Base-by-base conservation (phyloP, 371 early-diverging fungal species). In the Zychaea mexicana region DNA sequence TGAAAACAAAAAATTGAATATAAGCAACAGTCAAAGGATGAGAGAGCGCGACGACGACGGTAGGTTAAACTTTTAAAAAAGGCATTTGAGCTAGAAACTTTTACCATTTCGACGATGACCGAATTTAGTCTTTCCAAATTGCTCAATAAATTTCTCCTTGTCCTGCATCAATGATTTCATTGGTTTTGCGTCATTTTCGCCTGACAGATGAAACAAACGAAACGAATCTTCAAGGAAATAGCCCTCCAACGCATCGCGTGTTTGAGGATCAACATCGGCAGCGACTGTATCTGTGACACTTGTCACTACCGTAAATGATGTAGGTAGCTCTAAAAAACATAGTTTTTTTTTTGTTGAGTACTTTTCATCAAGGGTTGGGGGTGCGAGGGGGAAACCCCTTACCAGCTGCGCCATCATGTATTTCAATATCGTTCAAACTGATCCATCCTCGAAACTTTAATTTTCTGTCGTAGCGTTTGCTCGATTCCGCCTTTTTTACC, bases 371-470 rank as follows among this genome's bases (percentile, higher is more conserved):
- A n/a, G n/a, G n/a, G n/a, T n/a, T n/a, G n/a, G n/a, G n/a, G n/a
- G n/a, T n/a, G n/a, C n/a, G n/a, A n/a, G n/a, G n/a, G n/a, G n/a
- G n/a, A n/a, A n/a, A n/a, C n/a, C n/a, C n/a, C n/a, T n/a, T 77
- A 78, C 78, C 78, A 67, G 65, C 65, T 28, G 68, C 62, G 13
- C 82, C 82, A 42, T 79, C 60, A 45, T 75, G 77, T 0, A 79
- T 27, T 46, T 82, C 79, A 13, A 77, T 69, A 31, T 72, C 53
- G 12, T 67, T 56, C 10, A 82, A 68, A 38, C 70, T 70, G 1
- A 67, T 68, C 82, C 82, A 82, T 12, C 82, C 82, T 63, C 75
- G 71, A 56, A 82, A 79, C 38, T 79, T 79, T 6, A 80, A 62
- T 24, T 67, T 73, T 9, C 61, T 61, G 31, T 61, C 61, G 27